phyloP scores from a whole-genome alignment of 345 rosid genomes.

The Erucastrum elatum region DNA sequence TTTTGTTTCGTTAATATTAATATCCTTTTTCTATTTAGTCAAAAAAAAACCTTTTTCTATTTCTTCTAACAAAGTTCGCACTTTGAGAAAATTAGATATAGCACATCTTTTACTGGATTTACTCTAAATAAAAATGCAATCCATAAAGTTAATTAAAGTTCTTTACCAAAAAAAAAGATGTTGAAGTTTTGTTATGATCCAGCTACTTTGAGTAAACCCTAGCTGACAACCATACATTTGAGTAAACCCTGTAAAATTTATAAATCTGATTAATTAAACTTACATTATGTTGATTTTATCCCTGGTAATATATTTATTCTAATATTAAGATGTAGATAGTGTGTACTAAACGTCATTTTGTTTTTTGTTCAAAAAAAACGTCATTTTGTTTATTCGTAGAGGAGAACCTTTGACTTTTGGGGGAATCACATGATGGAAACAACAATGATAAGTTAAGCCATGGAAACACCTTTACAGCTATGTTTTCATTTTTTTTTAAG shows the following conservation, averaged over 20 bases:
- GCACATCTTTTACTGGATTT: too few relatives aligned
- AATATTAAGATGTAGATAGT: not conserved
- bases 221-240: not conserved
- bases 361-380: not conserved
- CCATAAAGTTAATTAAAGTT: too few relatives aligned
- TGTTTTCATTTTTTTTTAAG: constrained; percentile 8
- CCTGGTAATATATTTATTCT: not conserved
- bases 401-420: constrained; percentile 18
- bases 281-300: too few relatives aligned
- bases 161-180: too few relatives aligned
- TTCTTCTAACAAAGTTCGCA: not conserved
- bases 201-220: not conserved
- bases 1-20: not conserved
- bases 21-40: not conserved
- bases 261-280: too few relatives aligned
- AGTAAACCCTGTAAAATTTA: not conserved
- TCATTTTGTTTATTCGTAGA: not conserved
- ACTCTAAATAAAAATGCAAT: too few relatives aligned
- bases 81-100: not conserved
- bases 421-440: constrained; percentile 19
- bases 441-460: constrained; percentile 15
- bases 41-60: too few relatives aligned
- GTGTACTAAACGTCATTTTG: not conserved
- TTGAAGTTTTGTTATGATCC: not conserved
- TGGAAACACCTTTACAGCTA: constrained; percentile 26